Evolutionary conservation across 495 filamentous ascomycete genomes (phyloP), one percentile per base, ranked within the genome.

Genomic region (Aspergillus ostianus): DNA sequence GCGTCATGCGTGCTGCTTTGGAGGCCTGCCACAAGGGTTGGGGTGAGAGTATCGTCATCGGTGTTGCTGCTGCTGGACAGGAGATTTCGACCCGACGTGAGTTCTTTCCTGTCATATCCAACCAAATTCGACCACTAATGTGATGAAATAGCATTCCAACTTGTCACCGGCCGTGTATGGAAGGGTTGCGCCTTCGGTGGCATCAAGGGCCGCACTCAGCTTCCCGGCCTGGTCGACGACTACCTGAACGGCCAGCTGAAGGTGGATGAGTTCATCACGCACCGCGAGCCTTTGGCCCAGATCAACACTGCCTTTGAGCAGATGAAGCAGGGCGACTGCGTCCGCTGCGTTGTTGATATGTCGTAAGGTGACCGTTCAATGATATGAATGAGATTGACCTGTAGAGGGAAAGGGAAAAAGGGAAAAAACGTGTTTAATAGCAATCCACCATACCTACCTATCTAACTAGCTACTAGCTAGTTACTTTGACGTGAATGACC

Each of bases 11-110:
- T 60, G 90, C 90, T 36, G 94, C 94, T 48, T 84, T 98, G 52
- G 94, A 98, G 80, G 93, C 94, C 45, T 98, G 94, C 78, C 95
- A 98, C 78, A 98, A 98, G 84, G 94, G 94, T 29, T 98, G 94
- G 94, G 94, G 94, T 62, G 86, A 98, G 86, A 95, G 90, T 68
- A 96, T 98, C 67, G 84, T 98, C 70, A 98, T 98, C 69, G 94
- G 94, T 69, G 94, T 98, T 58, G 94, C 94, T 53, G 95, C 94
- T 61, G 95, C 95, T 55, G 94, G 94, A 19, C 93, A 98, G 80
- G 94, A 98, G 82, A 98, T 98, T 58, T 82, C 86, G 56, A 98
- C 94, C 49, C 83, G 94, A 73, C 94, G 93, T 98, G 82, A 81
- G 93, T 89, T 19, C 26, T 32, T 32, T 32, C 15, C 10, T 53